Conservation (phyloP, 1,139 yeast genomes). For the Blastobotrys ciferrii region DNA sequence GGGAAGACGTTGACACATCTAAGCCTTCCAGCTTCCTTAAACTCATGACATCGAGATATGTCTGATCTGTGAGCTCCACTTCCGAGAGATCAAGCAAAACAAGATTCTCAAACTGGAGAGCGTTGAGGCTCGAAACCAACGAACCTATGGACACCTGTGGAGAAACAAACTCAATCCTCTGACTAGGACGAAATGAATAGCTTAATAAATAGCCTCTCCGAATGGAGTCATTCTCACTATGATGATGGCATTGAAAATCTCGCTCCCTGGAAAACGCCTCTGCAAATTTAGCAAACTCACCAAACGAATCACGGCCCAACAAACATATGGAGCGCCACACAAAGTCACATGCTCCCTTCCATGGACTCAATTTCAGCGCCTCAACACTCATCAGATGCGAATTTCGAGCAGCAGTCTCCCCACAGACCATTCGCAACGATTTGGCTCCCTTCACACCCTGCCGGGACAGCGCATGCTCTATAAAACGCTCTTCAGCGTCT, state of each 20-base stretch:
- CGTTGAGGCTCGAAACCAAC: neutral
- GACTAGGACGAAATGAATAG: neutral
- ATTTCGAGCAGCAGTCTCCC: constrained; percentile 17
- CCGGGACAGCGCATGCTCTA: neutral
- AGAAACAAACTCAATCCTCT: constrained; percentile 3
- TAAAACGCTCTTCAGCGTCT: neutral
- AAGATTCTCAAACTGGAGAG: constrained; percentile 14
- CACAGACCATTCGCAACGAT: constrained; percentile 16
- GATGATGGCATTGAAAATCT: constrained; percentile 26
- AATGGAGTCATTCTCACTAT: neutral
- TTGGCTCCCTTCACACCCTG: constrained; percentile 3
- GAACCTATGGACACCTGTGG: neutral
- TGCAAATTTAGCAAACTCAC: constrained; percentile 26
- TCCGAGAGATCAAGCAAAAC: constrained; percentile 25
- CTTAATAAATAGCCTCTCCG: neutral
- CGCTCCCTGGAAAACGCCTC: constrained; percentile 22
- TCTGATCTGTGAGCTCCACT: constrained; percentile 11
- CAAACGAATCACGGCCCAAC: constrained; percentile 29
- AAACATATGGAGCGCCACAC: constrained; percentile 29
- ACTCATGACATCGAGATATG: constrained; percentile 20
- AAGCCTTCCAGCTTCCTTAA: constrained; percentile 24
- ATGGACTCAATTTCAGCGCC: constrained; percentile 18
- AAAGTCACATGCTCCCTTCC: constrained; percentile 26
- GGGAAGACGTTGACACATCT: constrained; percentile 23
- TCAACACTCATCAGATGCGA: constrained; percentile 15